A percentile compares a stretch with the other conserved stretches of the same genome.
These are phyloP conservation scores for Mucor circinelloides DNA, from an alignment of 371 early-diverging fungal genomes.

Conservation along the genomic window DNA sequence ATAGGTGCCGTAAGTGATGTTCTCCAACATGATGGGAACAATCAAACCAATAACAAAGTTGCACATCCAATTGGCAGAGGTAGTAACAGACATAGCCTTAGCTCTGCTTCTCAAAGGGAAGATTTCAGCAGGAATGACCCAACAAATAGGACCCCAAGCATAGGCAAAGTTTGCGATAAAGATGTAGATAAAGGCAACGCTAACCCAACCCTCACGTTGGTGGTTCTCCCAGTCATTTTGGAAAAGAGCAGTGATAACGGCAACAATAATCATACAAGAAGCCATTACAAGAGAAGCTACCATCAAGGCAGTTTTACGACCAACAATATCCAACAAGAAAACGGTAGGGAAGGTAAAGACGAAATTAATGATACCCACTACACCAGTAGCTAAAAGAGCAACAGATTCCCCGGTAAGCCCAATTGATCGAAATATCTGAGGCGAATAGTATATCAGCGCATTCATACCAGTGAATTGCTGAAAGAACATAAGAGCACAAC, in stretches of 20 bases:
- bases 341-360: constrained; percentile 60
- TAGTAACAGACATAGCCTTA: constrained; percentile 84
- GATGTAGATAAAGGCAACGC: constrained; percentile 59
- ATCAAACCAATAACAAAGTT: constrained; percentile 73
- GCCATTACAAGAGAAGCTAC: constrained; percentile 45
- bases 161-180: constrained; percentile 74
- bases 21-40: constrained; percentile 61
- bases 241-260: constrained; percentile 39
- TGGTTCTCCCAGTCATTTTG: constrained; percentile 42
- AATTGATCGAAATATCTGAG: constrained; percentile 68
- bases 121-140: constrained; percentile 91
- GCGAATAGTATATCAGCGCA: constrained; percentile 74
- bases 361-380: constrained; percentile 74
- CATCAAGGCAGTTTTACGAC: constrained; percentile 59
- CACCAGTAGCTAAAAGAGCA: constrained; percentile 67
- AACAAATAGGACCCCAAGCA: constrained; percentile 69
- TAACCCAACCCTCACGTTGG: constrained; percentile 39
- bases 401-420: constrained; percentile 59
- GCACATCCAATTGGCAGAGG: constrained; percentile 89
- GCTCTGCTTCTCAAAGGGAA: constrained; percentile 75
- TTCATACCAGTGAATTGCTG: constrained; percentile 82
- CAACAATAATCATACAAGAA: constrained; percentile 47
- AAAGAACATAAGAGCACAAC: constrained; percentile 67
- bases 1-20: constrained; percentile 63
- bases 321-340: constrained; percentile 69